Base-by-base conservation (phyloP, 768 basidiomycete species). In the Tricholoma flavovirens region DNA sequence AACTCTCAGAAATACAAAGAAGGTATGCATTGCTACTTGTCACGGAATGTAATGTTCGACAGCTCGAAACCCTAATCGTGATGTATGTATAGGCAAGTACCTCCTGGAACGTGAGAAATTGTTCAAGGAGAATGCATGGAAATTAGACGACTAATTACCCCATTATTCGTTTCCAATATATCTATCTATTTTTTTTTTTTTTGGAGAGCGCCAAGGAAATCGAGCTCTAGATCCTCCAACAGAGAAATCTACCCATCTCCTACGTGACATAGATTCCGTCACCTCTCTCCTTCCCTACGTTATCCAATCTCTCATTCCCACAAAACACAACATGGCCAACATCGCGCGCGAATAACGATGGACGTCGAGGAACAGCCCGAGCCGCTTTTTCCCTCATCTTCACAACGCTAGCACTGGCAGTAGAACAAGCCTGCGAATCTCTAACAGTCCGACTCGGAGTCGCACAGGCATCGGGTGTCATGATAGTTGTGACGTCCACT, bases 1-100 rank as follows among this genome's bases (percentile, higher is more conserved):
- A 72, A 75, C 36, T 77, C 81, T 2, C 90, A 93, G 79, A 90
- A 87, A 66, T 92, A 93, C 66, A 93, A 92, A 69, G 90, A 93
- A 80, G 86, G 90, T 83, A 32, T 36, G 78, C 62, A 24, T 4
- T 8, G 5, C 30, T n/a, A 24, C 14, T 60, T 32, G 30, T 49
- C n/a, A n/a, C n/a, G n/a, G n/a, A 12, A 24, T 15, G 46, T 53
- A 14, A 6, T 26, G 24, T 26, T 26, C n/a, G n/a, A n/a, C n/a
- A n/a, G n/a, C n/a, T 29, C n/a, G 29, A n/a, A 17, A 49, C 5
- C 8, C 5, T 45, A 4, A 49, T 11, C 46, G 3, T 30, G 15
- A 49, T 30, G 0, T 24, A 15, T n/a, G 51, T 29, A 36, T 6
- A 92, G 90, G 88, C 11, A 92, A 92, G 68, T 93, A 87, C 65